Base-by-base conservation (phyloP, 1,139 yeast genomes). In the Sugiyamaella japonica region DNA sequence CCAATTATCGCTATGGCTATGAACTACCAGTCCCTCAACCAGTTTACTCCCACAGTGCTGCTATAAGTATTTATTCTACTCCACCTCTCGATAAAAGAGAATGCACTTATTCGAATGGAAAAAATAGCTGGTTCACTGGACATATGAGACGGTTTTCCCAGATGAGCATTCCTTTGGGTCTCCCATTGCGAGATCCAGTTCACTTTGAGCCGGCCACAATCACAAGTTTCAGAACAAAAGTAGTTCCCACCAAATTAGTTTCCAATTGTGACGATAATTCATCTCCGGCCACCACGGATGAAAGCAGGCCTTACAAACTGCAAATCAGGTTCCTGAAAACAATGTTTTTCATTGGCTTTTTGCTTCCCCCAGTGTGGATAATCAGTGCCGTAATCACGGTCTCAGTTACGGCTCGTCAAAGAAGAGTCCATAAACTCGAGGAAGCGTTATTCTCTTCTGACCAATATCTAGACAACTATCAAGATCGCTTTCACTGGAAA, bases 311-410 rank as follows among this genome's bases (percentile, higher is more conserved):
- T 10, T 34, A 52, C 31, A 51, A 29, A 13, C 17, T 34, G 12
- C 46, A 51, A 31, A 28, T 17, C 15, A 13, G 8, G 3, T 13
- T 42, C 7, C 45, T 59, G 15, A 34, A 46, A 29, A 17, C 41
- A 2, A 29, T 46, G n/a, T 38, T 53, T 8, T 10, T 47, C 6
- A 23, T 43, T 9, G 61, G 61, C 20, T 42, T 56, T 9, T n/a
- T 58, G 12, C 36, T 50, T 20, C 60, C 60, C 17, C 53, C 58
- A 2, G 38, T 45, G n/a, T 59, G 61, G 61, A 50, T 55, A n/a
- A 46, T 36, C 23, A 56, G 52, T 2, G 61, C 54, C 4, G 6
- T 48, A 1, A 3, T 32, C 10, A 38, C 51, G 1, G 7, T 17
- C 2, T 31, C 28, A 7, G 16, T 16, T 28, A 48, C 20, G 15